A percentile compares a stretch with the other conserved stretches of the same genome.
These are phyloP conservation scores for Candida alai DNA, from an alignment of 805 yeast genomes.

Conservation along the genomic window DNA sequence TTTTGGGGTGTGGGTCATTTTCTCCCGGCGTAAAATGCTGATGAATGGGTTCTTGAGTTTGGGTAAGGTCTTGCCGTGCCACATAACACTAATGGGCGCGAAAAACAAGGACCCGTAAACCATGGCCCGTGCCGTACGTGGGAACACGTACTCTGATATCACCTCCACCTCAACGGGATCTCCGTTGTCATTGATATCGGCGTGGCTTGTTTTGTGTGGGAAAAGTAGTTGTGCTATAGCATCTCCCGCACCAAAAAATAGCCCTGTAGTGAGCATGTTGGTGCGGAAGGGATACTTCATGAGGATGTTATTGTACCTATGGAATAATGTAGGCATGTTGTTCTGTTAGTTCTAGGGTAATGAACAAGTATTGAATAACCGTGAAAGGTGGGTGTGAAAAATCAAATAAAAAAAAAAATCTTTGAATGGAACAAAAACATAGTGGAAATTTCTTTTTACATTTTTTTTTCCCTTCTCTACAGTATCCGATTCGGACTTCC, in stretches of 20 bases:
- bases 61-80: slow-evolving; percentile 39
- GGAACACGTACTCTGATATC: slow-evolving; percentile 19
- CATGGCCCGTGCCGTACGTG: slow-evolving; percentile 34
- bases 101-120: slow-evolving; percentile 36
- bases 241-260: slow-evolving; percentile 41
- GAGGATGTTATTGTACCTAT: slow-evolving; percentile 25
- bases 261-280: slow-evolving; percentile 52
- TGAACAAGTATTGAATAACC: too few relatives aligned
- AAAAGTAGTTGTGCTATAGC: slow-evolving; percentile 37
- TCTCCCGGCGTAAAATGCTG: not conserved
- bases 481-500: too few relatives aligned
- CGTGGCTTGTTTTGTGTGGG: slow-evolving; percentile 26
- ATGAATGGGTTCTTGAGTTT: slow-evolving; percentile 32
- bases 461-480: too few relatives aligned
- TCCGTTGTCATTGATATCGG: slow-evolving; percentile 2
- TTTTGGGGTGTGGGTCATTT: slow-evolving; percentile 12
- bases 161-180: slow-evolving; percentile 12
- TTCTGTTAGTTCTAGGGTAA: not conserved
- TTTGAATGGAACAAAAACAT: too few relatives aligned
- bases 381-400: too few relatives aligned
- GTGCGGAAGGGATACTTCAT: slow-evolving; percentile 48
- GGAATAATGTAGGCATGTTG: slow-evolving; percentile 15
- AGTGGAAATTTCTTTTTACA: too few relatives aligned
- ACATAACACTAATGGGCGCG: slow-evolving; percentile 36
- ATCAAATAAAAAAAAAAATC: too few relatives aligned